Conservation (phyloP, 352 stramenopile genomes). For the Phytopythium boreale region DNA sequence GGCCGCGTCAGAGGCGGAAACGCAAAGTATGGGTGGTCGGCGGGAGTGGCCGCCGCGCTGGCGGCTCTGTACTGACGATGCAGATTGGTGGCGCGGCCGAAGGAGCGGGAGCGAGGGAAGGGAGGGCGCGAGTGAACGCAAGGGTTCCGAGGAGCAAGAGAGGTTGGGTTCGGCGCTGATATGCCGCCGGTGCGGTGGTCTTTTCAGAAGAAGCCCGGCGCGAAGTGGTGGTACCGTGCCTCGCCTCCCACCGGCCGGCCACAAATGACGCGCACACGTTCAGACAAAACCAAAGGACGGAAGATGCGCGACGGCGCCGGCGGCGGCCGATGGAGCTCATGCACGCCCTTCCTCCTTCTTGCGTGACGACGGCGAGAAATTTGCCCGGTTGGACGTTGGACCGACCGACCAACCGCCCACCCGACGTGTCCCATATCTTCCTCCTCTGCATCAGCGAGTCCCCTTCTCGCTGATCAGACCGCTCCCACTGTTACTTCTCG, state of each 20-base stretch:
- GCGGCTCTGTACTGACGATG: not conserved
- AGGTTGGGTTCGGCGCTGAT: too few species aligned
- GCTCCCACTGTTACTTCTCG: not conserved
- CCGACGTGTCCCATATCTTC: not conserved
- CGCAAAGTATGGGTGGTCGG: conserved; percentile 9
- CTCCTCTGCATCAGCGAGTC: not conserved
- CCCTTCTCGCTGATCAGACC: not conserved
- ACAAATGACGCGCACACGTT: not conserved
- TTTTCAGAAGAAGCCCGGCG: not conserved
- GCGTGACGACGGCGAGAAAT: not conserved
- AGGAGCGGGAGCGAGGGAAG: not conserved
- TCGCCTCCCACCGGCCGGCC: not conserved
- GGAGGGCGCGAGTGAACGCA: not conserved
- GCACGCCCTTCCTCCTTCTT: not conserved
- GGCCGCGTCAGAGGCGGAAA: conserved; percentile 5
- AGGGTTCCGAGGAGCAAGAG: too few species aligned
- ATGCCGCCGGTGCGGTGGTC: not conserved
- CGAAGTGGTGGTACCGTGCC: not conserved
- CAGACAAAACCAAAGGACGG: not conserved
- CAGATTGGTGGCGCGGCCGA: not conserved
- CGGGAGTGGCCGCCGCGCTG: not conserved
- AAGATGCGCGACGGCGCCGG: too few species aligned
- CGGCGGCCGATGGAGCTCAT: too few species aligned
- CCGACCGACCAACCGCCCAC: not conserved
- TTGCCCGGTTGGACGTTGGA: not conserved